Base-by-base conservation (phyloP, 768 basidiomycete genomes). In the Trametes gibbosa region DNA sequence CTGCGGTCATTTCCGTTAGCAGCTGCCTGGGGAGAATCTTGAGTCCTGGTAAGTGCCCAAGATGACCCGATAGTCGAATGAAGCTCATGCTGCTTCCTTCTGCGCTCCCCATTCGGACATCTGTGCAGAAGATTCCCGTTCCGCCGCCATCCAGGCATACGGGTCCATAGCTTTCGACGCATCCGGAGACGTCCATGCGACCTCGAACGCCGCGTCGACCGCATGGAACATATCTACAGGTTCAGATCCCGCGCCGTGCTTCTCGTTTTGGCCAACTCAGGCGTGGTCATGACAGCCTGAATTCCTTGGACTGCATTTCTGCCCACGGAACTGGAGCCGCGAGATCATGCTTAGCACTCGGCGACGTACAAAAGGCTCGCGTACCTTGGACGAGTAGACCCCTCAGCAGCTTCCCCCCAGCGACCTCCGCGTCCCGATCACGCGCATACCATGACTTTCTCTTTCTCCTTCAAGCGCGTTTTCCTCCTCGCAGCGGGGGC, bases 401-500 rank as follows among this genome's bases (percentile, higher is more conserved):
- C 41, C 25, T 43, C 58, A 32, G 42, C 50, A 41, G 23, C 54
- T 47, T 29, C 23, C 16, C n/a, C 58, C 52, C 19, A 35, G 45
- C 59, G 35, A 41, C 47, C 58, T 41, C 47, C 56, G 17, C 46
- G 35, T 35, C 25, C 8, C 17, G 10, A 24, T 52, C 53, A 47
- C 16, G 40, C 48, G 34, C 40, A 17, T 41, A 41, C 55, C 48
- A 66, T 67, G 64, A 41, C 59, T 32, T 24, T 62, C 34, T 49
- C 63, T 29, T 16, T 56, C 40, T 53, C 53, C n/a, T 17, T 63
- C 35, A 41, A 53, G 45, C 62, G 64, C 21, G 25, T 56, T 49
- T 41, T 66, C 40, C 39, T 66, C 50, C 46, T 67, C 27, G 63
- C 56, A 13, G 51, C 57, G 24, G 54, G 47, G 5, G 57, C 53